These are phyloP conservation scores for Syzygium aqueum DNA, from an alignment of 345 rosid genomes.

Conservation along the genomic window DNA sequence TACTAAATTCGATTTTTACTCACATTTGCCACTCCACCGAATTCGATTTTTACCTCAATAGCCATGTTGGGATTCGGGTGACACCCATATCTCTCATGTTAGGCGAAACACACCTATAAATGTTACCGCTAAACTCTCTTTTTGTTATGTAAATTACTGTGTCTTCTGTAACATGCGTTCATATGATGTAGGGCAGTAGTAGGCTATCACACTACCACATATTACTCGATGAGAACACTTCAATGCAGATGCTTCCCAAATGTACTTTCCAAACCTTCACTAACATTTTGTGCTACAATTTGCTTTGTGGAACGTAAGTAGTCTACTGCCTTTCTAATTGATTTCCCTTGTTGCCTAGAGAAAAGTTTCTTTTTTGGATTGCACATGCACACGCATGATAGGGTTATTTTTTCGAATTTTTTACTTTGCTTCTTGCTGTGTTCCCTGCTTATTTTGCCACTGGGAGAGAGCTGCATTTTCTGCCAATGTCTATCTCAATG, in stretches of 20 bases:
- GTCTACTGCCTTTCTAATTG: not conserved
- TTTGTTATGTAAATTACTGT: not conserved
- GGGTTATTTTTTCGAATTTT: too few species aligned
- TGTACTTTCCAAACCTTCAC: constrained; percentile 33
- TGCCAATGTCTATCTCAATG: too few species aligned
- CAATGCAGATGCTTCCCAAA: constrained; percentile 37
- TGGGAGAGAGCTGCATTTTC: too few species aligned
- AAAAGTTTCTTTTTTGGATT: too few species aligned
- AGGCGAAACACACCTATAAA: not conserved
- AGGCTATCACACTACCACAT: constrained; percentile 66
- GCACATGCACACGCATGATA: too few species aligned
- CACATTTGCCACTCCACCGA: too few species aligned
- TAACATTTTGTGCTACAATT: constrained; percentile 46
- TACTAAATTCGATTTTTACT: constrained; percentile 50
- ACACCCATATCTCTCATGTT: not conserved
- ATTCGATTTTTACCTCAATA: constrained; percentile 19
- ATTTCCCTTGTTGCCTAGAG: not conserved
- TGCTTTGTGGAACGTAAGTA: constrained; percentile 27
- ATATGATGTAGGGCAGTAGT: constrained; percentile 50
- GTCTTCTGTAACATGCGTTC: not conserved
- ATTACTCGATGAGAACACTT: constrained; percentile 55
- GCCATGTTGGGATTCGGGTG: constrained; percentile 73
- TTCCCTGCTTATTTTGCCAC: too few species aligned
- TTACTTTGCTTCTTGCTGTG: too few species aligned
- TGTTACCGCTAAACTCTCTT: not conserved